Base-by-base conservation (phyloP, 2,329 filamentous ascomycete species). In the Colletotrichum sidae region DNA sequence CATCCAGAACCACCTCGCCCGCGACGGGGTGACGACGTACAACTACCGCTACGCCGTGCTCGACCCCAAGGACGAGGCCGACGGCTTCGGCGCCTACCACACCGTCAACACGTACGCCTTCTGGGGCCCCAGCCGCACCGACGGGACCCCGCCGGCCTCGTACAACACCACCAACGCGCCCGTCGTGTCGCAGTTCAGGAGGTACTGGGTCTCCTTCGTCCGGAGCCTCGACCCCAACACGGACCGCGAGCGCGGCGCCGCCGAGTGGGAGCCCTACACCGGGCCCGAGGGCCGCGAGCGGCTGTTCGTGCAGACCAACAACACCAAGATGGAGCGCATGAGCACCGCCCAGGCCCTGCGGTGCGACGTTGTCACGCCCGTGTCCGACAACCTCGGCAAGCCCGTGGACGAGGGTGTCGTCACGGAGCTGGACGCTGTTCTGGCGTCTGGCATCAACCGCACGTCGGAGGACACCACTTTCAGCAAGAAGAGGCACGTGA, bases 171-270 rank as follows among this genome's bases (percentile, higher is more conserved):
- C 77, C 12, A 93, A 93, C 68, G 83, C 79, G 1, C 72, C 73
- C 0, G 87, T 91, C 6, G 82, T 91, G 1, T 81, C 85, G 0
- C 77, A 90, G 0, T 84, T 91, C 35, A 89, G 92, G 71, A 84
- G 82, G 0, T 94, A 93, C 75, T 94, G 90, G 90, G 86, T 88
- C 2, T 92, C 88, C 68, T 94, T 94, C 72, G 88, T 94, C 66
- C 79, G 85, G 34, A 81, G 81, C 0, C 82, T 88, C 42, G 81
- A 94, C 73, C 92, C 92, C 0, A 94, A 94, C 13, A 62, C 54
- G 38, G 76, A 82, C 59, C 81, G 86, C 8, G 68, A 75, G 47
- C 42, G 67, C 0, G 82, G 80, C 0, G 79, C 79, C 47, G 85
- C 86, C 3, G 75, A 75, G 59, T 90, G 88, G 88, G 74, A 78